Base-by-base conservation (phyloP, 1,284 basidiomycete genomes). In the Polyporus tsugae region DNA sequence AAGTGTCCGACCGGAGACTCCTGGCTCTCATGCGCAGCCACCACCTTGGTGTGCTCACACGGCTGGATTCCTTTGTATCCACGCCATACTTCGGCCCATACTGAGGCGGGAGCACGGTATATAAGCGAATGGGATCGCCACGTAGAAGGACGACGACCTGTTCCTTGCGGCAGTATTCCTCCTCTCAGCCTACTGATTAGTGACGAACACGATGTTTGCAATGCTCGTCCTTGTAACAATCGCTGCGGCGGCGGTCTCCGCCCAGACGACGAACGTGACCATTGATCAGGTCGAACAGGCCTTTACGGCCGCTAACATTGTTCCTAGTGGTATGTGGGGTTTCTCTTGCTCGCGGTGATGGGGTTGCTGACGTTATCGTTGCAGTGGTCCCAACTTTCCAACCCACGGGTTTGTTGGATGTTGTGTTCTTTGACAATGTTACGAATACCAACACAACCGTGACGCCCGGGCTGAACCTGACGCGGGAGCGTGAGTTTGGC, bases 241-340 rank as follows among this genome's bases (percentile, higher is more conserved):
- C 22, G 71, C 67, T 19, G 63, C 62, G 1, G 66, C 63, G 11
- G 62, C 44, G 15, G 66, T 67, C 33, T 46, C 58, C 11, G 73
- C 72, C n/a, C 74, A 75, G 58, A 66, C 52, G 46, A 68, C 73
- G 15, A 75, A 73, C 42, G 67, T 77, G 29, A 73, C 77, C 25
- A 68, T 82, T 55, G 65, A 70, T 22, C 76, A 80, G 70, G 81
- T 83, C 44, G 79, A 78, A 0, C 76, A 78, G 63, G 83, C 82
- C 10, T 84, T 86, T 75, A 75, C 70, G 9, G 65, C 77, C n/a
- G 80, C 82, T 2, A 76, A 78, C 42, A 80, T 86, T 39, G 83
- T 85, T 35, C 84, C 83, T 2, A 79, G 82, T 70, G 72, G 73
- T 72, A 59, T 36, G 69, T 65, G n/a, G 17, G 33, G 22, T 15